These are phyloP conservation scores for Pulveroboletus ravenelii DNA, from an alignment of 768 basidiomycete species.

Conservation along the genomic window DNA sequence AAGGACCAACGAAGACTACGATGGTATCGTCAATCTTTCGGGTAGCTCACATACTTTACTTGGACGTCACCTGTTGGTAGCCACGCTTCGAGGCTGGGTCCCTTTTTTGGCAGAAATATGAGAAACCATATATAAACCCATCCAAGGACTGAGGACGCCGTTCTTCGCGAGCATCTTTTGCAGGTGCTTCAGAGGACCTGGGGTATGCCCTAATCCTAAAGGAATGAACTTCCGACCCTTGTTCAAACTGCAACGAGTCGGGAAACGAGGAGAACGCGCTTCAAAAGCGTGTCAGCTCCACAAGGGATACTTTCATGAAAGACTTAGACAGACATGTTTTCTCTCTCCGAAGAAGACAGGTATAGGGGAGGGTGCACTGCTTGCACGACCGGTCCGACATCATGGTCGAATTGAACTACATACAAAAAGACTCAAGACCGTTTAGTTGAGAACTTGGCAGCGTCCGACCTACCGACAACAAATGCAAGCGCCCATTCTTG, in stretches of 20 bases:
- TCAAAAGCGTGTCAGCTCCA: constrained; percentile 3
- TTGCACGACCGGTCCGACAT: constrained; percentile 75
- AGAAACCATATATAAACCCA: constrained; percentile 74
- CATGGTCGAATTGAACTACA: constrained; percentile 84
- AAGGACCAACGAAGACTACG: constrained; percentile 56
- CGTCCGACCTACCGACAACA: constrained; percentile 51
- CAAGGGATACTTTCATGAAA: neutral
- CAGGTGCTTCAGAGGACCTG: constrained; percentile 15
- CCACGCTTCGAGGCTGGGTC: constrained; percentile 68
- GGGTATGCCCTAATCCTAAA: constrained; percentile 71
- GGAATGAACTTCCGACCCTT: constrained; percentile 80
- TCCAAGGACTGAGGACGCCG: constrained; percentile 43
- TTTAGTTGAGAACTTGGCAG: neutral
- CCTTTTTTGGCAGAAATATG: constrained; percentile 68
- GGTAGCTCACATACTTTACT: neutral
- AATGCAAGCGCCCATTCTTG: constrained; percentile 66
- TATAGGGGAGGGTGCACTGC: constrained; percentile 64
- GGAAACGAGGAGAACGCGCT: constrained; percentile 94
- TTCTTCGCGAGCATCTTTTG: constrained; percentile 13
- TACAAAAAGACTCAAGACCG: neutral
- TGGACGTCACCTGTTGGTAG: constrained; percentile 60
- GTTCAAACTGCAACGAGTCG: constrained; percentile 79
- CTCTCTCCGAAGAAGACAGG: constrained; percentile 61
- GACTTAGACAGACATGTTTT: constrained; percentile 78
- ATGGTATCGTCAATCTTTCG: constrained; percentile 1